Evolutionary conservation across 2,329 filamentous ascomycete species (phyloP), one percentile per base, ranked within the genome.

Genomic region (Beauveria rudraprayagi): DNA sequence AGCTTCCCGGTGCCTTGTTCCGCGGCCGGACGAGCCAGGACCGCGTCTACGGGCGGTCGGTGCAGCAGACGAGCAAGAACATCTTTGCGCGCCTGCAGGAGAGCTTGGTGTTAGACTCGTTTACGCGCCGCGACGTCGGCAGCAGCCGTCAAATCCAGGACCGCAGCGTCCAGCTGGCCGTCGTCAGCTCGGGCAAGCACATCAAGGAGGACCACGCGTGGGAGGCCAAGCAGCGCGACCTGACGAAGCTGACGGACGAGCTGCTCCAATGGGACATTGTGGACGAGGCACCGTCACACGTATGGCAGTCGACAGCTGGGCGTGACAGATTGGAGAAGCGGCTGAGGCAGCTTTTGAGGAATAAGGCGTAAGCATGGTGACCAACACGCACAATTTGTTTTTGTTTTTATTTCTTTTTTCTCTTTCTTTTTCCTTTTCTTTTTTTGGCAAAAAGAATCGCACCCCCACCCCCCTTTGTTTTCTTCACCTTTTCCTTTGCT

Each of bases 21-120:
- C 84, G 84, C 57, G 91, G 92, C 43, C 88, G 92, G 46, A 88
- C 82, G 1, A 86, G 90, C 43, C 85, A 89, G 70, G 93, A 97
- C 72, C 88, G 94, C 10, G 86, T 96, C 11, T 95, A 89, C 73
- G 94, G 94, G 14, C 82, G 85, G 50, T 85, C 86, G 5, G 85
- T 91, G 0, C 88, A 91, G 70, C 91, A 96, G 73, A 82, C 81
- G 26, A 90, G 90, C 63, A 95, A 92, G 72, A 88, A 84, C 71
- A 88, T 97, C 73, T 96, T 95, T 72, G 89, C 92, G 5, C 90
- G 92, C 74, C 80, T 99, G 61, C 94, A 99, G 75, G 94, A 99
- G 77, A 93, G 88, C 65, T 80, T 97, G 1, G 91, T 97, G 37
- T 92, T 92, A 0, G 83, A 87, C 65, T 91, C 90, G 1, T 84